Conservation (phyloP, 75 land plant species). For the Pinus tabuliformis region DNA sequence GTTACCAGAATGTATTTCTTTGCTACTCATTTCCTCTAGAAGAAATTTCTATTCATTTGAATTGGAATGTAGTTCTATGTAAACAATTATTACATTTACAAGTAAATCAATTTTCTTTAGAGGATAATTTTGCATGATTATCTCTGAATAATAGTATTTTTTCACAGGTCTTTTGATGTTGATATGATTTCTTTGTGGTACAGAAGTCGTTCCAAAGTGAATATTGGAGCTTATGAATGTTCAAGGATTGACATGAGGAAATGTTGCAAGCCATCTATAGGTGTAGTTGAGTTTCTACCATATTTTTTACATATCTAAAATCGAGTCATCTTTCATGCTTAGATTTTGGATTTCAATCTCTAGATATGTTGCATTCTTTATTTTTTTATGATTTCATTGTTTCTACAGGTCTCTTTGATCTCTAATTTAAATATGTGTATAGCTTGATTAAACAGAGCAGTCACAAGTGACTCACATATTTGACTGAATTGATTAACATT, state of each 20-base stretch:
- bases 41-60: not conserved
- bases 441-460: not conserved
- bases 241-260: conserved; percentile 79
- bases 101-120: not conserved
- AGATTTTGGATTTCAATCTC: not conserved
- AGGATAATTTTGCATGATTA: not conserved
- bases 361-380: not conserved
- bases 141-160: not conserved
- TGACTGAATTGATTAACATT: not conserved
- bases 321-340: not conserved
- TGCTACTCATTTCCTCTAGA: not conserved
- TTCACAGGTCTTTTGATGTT: conserved; percentile 6
- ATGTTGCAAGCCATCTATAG: conserved; percentile 97
- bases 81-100: not conserved
- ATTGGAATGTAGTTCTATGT: not conserved
- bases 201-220: conserved; percentile 95
- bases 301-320: not conserved
- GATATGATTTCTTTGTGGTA: conserved; percentile 14
- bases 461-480: not conserved
- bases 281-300: conserved; percentile 20
- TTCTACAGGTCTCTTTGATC: not conserved
- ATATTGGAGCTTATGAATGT: conserved; percentile 90
- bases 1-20: not conserved
- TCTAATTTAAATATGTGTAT: not conserved
- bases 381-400: not conserved